phyloP scores from a whole-genome alignment of 352 stramenopile species.

The Bremia lactucae region DNA sequence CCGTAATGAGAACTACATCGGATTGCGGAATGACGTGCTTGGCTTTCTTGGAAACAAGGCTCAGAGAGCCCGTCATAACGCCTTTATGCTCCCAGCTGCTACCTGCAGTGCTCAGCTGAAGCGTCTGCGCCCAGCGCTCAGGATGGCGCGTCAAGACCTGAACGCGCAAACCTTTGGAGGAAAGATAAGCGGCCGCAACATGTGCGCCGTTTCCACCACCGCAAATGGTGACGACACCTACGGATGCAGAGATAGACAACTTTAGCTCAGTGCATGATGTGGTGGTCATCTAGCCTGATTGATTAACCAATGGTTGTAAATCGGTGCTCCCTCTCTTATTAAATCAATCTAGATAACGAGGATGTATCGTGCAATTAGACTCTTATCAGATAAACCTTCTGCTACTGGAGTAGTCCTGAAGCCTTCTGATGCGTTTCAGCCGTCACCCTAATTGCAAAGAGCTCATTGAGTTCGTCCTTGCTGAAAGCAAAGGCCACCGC shows the following conservation, averaged over 20 bases:
- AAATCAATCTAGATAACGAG: slow-evolving; percentile 1
- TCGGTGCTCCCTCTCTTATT: no score
- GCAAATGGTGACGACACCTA: slow-evolving; percentile 84
- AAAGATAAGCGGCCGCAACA: slow-evolving; percentile 83
- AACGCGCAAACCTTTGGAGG: slow-evolving; percentile 72
- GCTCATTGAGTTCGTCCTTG: slow-evolving; percentile 63
- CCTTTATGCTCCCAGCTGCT: slow-evolving; percentile 82
- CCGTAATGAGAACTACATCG: slow-evolving; percentile 86
- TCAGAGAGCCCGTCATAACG: slow-evolving; percentile 56
- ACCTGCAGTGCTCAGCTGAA: slow-evolving; percentile 73
- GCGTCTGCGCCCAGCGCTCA: slow-evolving; percentile 61
- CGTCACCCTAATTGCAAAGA: slow-evolving; percentile 71
- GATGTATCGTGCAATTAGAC: neutral
- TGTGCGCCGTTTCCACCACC: slow-evolving; percentile 88
- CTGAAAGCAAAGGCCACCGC: slow-evolving; percentile 64
- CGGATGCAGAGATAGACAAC: slow-evolving; percentile 26
- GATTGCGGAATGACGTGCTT: slow-evolving; percentile 80
- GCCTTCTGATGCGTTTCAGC: slow-evolving; percentile 68
- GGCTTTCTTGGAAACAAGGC: slow-evolving; percentile 70
- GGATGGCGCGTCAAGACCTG: slow-evolving; percentile 77
- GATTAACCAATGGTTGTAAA: no score
- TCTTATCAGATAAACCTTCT: no score
- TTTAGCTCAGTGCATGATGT: slow-evolving; percentile 51
- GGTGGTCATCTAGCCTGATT: no score
- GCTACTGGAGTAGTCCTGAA: slow-evolving; percentile 47